These are phyloP conservation scores for Citeromyces hawaiiensis DNA, from an alignment of 1,139 yeast genomes.

Conservation along the genomic window DNA sequence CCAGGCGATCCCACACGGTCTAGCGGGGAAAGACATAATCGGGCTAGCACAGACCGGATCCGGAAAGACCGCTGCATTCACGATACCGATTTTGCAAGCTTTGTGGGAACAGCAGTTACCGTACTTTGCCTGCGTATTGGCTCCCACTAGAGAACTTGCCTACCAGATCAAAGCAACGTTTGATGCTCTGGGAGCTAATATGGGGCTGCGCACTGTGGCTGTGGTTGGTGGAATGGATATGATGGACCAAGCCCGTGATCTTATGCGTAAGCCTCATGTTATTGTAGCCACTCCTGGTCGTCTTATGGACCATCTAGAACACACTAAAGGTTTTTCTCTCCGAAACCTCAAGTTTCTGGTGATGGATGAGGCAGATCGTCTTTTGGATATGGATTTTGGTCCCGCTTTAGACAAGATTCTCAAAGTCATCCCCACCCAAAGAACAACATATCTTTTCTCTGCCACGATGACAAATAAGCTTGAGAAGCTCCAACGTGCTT, in stretches of 20 bases:
- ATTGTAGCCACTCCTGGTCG: slow-evolving; percentile 97
- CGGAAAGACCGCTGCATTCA: too few species aligned
- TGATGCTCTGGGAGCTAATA: slow-evolving; percentile 79
- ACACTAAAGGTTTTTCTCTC: too few species aligned
- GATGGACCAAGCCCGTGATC: slow-evolving; percentile 94
- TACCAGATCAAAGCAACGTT: slow-evolving; percentile 91
- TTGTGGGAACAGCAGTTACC: too few species aligned
- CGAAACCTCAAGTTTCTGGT: too few species aligned
- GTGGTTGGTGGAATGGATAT: slow-evolving; percentile 97
- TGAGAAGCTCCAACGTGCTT: slow-evolving; percentile 88
- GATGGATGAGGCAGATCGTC: slow-evolving; percentile 96
- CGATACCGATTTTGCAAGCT: too few species aligned
- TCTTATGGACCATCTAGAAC: slow-evolving; percentile 89
- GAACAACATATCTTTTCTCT: slow-evolving; percentile 84
- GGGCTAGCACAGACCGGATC: too few species aligned
- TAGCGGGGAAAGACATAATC: too few species aligned
- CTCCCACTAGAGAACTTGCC: too few species aligned
- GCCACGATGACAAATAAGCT: slow-evolving; percentile 96
- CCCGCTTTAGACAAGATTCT: slow-evolving; percentile 84
- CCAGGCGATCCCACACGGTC: too few species aligned
- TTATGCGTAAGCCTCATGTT: slow-evolving; percentile 88
- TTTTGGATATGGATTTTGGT: slow-evolving; percentile 92
- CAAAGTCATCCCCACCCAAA: slow-evolving; percentile 69
- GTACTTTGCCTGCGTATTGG: too few species aligned
- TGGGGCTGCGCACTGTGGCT: slow-evolving; percentile 83